A percentile compares a stretch with the other conserved stretches of the same genome.
Conservation (phyloP, 352 stramenopile species). For the Pythium biforme region DNA sequence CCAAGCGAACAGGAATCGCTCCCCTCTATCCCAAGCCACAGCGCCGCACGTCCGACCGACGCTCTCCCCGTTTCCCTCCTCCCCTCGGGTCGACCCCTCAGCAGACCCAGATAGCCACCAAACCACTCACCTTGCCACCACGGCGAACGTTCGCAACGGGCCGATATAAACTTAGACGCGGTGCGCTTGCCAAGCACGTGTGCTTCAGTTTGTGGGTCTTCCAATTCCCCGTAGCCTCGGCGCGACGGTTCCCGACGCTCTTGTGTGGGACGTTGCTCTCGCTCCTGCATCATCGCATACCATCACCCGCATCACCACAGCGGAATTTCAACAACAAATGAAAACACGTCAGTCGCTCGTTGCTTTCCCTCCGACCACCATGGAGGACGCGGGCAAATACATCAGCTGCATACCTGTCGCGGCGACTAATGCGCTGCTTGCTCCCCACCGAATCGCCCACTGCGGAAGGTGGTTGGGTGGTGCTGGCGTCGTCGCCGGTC, state of each 20-base stretch:
- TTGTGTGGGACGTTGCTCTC: neutral
- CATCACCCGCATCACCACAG: neutral
- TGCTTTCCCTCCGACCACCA: no score
- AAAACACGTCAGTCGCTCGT: no score
- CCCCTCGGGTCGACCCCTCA: neutral
- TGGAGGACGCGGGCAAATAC: no score
- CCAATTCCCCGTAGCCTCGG: neutral
- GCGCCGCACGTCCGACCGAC: neutral
- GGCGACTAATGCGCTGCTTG: neutral
- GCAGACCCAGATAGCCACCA: neutral
- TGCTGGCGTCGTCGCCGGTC: neutral
- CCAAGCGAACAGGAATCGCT: neutral
- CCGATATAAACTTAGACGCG: neutral
- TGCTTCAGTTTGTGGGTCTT: neutral
- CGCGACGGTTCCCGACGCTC: neutral
- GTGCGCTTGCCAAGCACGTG: neutral
- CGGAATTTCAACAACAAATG: neutral
- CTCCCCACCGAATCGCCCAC: constrained; percentile 18
- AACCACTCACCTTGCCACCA: neutral
- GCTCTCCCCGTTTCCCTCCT: neutral
- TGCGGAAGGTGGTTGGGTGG: constrained; percentile 2
- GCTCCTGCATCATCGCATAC: neutral
- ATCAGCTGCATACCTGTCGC: no score
- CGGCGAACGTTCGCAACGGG: neutral
- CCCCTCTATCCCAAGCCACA: neutral